Evolutionary conservation across 2,329 filamentous ascomycete genomes (phyloP), one percentile per base, ranked within the genome.

Genomic region (Pseudophaeomoniella oleicola): DNA sequence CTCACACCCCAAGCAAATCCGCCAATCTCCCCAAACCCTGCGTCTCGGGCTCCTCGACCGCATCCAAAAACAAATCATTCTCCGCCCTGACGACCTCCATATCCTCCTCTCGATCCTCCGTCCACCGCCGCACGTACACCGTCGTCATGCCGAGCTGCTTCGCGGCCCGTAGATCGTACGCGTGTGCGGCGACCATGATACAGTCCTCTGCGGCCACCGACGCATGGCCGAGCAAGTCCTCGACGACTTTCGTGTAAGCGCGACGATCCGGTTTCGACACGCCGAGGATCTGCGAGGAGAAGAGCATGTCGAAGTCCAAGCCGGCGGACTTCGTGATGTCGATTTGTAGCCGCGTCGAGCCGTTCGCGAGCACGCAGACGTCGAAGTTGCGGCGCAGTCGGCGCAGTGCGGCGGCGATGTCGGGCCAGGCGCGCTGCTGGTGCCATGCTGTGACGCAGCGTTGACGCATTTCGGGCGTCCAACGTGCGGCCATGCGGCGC

Each of bases 131-230:
- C 3, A 75, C 52, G 46, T 72, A 73, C 1, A 71, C 51, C 0
- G 67, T 72, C 41, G 53, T 60, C 53, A 74, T 61, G 0, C 70
- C 69, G 4, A 59, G 52, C 1, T 46, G 45, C 44, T 62, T 62
- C 11, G 66, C 71, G 1, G 60, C 69, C 12, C 64, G 52, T 15
- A 67, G 37, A 47, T 73, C 71, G 45, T 69, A 72, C 2, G 65
- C 64, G 54, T 74, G 69, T 1, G 67, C 67, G 3, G 69, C 68
- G 2, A 72, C 65, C 60, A 69, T 56, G 6, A 67, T 58, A 13
- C 60, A 62, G 37, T 72, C 60, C n/a, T 67, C 59, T 0, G 68
- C 56, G 15, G 47, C 47, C 3, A 63, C 44, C 29, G 60, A 54
- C 22, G 9, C 9, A 27, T 27, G 22, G 6, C 22, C 22, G 9